These are phyloP conservation scores for Auricularia sp. DNA, from an alignment of 768 basidiomycete genomes.

Conservation along the genomic window DNA sequence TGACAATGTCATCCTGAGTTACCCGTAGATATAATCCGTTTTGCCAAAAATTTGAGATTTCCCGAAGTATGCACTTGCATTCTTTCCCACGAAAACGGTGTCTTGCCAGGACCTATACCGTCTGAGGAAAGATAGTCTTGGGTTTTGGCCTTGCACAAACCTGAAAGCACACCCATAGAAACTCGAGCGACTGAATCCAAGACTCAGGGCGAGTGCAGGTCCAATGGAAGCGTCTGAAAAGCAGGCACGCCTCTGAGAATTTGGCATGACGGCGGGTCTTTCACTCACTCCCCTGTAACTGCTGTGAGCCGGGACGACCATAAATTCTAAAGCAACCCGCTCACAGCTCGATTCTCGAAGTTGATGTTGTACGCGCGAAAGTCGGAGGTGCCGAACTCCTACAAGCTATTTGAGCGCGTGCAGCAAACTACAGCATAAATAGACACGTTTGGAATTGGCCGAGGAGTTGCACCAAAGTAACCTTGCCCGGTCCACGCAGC, in stretches of 20 bases:
- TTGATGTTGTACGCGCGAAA: conserved; percentile 1
- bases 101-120: neutral
- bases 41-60: neutral
- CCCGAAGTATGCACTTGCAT: neutral
- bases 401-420: neutral
- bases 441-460: neutral
- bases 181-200: neutral
- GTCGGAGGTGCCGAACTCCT: neutral
- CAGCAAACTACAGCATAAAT: neutral
- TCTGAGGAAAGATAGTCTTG: neutral
- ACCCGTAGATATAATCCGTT: conserved; percentile 1
- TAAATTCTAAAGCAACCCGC: neutral
- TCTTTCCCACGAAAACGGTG: neutral
- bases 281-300: neutral
- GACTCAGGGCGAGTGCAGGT: neutral
- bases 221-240: neutral
- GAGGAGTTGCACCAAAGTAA: neutral
- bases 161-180: neutral
- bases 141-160: neutral
- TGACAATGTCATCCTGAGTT: neutral
- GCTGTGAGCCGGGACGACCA: neutral
- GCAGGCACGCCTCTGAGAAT: neutral
- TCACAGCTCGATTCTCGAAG: neutral
- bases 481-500: neutral
- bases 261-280: neutral